Evolutionary conservation across 2,329 filamentous ascomycete genomes (phyloP), one percentile per base, ranked within the genome.

Genomic region (Fusarium oligoseptatum): DNA sequence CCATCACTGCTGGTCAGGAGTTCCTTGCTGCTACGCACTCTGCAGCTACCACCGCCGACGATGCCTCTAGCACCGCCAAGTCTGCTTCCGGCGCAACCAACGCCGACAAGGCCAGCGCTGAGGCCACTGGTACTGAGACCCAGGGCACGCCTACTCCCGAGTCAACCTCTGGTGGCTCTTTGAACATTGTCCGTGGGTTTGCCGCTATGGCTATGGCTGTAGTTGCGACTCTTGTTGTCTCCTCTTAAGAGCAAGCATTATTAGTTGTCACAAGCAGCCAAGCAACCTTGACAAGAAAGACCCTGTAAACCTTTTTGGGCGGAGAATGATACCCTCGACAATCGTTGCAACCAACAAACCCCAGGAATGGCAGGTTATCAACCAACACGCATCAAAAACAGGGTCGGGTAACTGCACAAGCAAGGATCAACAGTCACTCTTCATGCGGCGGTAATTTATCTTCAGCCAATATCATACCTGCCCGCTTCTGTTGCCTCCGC

Each of bases 1-100:
- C 66, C 41, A 71, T 71, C 39, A 71, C 68, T 24, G 56, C 61
- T 9, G 68, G 68, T 14, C 61, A 62, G 50, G 68, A 68, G 17
- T 45, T 65, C 6, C 68, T 71, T n/a, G 37, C 37, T 37, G 37
- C 52, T 34, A 63, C 67, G 9, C 27, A 58, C 32, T 45, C 65
- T 17, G 41, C 37, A 24, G 48, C 37, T n/a, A 68, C 52, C 22
- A 27, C 27, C 20, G 37, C 29, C 29, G 56, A 34, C 29, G 45
- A 50, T 15, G 22, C 45, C 45, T 32, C 56, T 10, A 24, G 17
- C 17, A 63, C 14, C 12, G 37, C 41, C 17, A 41, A 64, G 6
- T 48, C 43, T 36, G 29, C 55, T 22, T 32, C 22, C 32, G 41
- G 39, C 15, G 52, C 29, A 24, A 36, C 52, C 15, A 24, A 29